Evolutionary conservation across 2,329 filamentous ascomycete genomes (phyloP), one percentile per base, ranked within the genome.

Genomic region (Fusarium xylarioides): DNA sequence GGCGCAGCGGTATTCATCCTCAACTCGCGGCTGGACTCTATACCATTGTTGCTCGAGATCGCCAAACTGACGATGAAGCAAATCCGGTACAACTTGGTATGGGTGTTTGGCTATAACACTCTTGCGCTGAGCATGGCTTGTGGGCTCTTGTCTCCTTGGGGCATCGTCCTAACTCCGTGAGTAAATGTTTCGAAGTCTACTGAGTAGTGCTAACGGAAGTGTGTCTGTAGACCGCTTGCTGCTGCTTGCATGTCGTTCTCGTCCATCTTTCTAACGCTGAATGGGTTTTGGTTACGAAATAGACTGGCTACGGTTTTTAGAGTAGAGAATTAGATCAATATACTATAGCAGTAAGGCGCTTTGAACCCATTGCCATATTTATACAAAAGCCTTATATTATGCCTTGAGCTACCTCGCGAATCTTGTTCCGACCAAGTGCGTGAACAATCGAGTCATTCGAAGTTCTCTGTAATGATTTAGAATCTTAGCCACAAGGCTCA

Each of bases 281-380:
- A 40, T 11, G 52, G 52, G 19, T 37, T 54, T 32, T 23, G 35
- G 35, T 7, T 54, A 40, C 35, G 52, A 0, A 28, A 21, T 28
- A 54, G 52, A 19, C 37, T 54, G 21, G 26, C 26, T 42, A 32
- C 30, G 1, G 15, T 18, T 49, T 49, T 32, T 6, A 32, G 1
- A n/a, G 10, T 9, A n/a, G 28, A 49, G 14, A n/a, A 19, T 8
- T 32, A 49, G 46, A 49, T 16, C 11, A 5, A 11, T 4, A 4
- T 21, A 11, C 0, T 12, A 44, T 19, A 12, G 11, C 1, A 26
- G 23, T 44, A 26, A 26, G 16, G 11, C 3, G 0, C 11, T 26
- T 1, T 43, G 42, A 21, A 2, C 12, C 2, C 2, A 40, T 40
- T 40, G 16, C 35, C 26, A 26, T 26, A 26, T 26, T 26, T 26